Evolutionary conservation across 345 rosid species (phyloP).

Genomic region (Diplotaxis tenuifolia): DNA sequence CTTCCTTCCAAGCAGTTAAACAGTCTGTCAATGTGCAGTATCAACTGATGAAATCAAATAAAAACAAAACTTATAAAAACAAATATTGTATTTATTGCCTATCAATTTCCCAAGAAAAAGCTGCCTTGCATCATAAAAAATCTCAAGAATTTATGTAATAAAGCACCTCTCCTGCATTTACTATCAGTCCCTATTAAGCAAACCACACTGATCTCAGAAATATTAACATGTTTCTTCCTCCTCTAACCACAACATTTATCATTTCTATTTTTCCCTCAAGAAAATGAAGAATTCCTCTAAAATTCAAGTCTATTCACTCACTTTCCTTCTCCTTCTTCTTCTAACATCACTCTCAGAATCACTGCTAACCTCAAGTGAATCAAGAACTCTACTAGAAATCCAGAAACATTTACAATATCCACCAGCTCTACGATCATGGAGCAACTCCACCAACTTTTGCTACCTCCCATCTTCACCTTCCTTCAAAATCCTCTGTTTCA

Average conservation of each 20-base stretch:
- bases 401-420: slow-evolving; percentile 78
- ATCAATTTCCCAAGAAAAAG: slow-evolving; percentile 21
- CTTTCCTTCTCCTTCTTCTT: slow-evolving; percentile 25
- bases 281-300: slow-evolving; percentile 26
- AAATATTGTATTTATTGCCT: slow-evolving; percentile 21
- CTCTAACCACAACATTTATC: not conserved
- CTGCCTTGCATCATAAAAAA: slow-evolving; percentile 8
- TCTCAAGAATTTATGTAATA: slow-evolving; percentile 28
- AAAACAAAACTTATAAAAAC: not conserved
- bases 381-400: slow-evolving; percentile 56
- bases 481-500: slow-evolving; percentile 56
- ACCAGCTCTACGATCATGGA: slow-evolving; percentile 63
- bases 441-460: slow-evolving; percentile 73
- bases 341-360: slow-evolving; percentile 43
- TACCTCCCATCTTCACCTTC: slow-evolving; percentile 65
- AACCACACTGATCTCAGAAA: not conserved
- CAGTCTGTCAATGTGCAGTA: slow-evolving; percentile 36
- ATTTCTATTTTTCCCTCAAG: not conserved
- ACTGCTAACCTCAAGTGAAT: slow-evolving; percentile 57
- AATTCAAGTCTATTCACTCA: slow-evolving; percentile 20
- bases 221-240: not conserved
- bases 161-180: slow-evolving; percentile 10
- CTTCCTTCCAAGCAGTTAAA: slow-evolving; percentile 26
- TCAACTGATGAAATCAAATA: slow-evolving; percentile 1
- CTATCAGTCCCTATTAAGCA: not conserved